These are phyloP conservation scores for Sporothrix brunneoviolacea DNA, from an alignment of 2,329 filamentous ascomycete genomes.

Conservation along the genomic window DNA sequence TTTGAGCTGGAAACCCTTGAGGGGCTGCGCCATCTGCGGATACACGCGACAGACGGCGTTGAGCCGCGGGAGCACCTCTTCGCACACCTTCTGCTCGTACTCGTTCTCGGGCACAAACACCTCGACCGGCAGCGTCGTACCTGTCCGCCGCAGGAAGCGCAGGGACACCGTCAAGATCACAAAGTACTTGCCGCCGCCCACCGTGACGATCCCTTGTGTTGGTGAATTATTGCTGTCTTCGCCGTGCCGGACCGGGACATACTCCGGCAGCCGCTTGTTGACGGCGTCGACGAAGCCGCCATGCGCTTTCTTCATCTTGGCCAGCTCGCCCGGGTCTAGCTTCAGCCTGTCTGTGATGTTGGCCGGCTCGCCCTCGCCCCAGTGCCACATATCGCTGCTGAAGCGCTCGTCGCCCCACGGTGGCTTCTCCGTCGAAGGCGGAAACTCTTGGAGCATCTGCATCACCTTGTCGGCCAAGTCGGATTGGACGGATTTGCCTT, in stretches of 20 bases:
- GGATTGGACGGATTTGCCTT: background rate
- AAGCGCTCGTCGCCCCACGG: constrained; percentile 6
- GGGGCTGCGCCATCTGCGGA: constrained; percentile 19
- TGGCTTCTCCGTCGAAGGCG: constrained; percentile 1
- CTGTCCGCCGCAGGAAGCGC: constrained; percentile 43
- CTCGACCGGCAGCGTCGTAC: constrained; percentile 42
- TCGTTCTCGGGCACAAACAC: constrained; percentile 29
- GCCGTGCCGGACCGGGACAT: background rate
- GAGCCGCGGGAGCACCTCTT: constrained; percentile 23
- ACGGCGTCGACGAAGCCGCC: constrained; percentile 1
- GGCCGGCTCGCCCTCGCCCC: constrained; percentile 3
- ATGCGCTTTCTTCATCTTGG: constrained; percentile 12
- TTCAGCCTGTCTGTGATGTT: constrained; percentile 6
- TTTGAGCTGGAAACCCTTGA: constrained; percentile 48
- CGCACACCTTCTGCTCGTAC: constrained; percentile 27
- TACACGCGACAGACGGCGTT: constrained; percentile 29
- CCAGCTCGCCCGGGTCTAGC: constrained; percentile 1
- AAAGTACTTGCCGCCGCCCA: constrained; percentile 42
- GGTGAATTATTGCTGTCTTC: background rate
- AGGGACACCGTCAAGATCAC: constrained; percentile 43
- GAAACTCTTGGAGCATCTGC: constrained; percentile 3
- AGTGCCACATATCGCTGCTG: constrained; percentile 9
- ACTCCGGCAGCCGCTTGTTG: constrained; percentile 3
- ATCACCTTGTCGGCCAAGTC: constrained; percentile 1
- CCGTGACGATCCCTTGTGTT: constrained; percentile 43